A percentile compares a stretch with the other conserved stretches of the same genome.
phyloP scores from a whole-genome alignment of 108 stramenopile genomes.

The Nitzschia inconspicua region DNA sequence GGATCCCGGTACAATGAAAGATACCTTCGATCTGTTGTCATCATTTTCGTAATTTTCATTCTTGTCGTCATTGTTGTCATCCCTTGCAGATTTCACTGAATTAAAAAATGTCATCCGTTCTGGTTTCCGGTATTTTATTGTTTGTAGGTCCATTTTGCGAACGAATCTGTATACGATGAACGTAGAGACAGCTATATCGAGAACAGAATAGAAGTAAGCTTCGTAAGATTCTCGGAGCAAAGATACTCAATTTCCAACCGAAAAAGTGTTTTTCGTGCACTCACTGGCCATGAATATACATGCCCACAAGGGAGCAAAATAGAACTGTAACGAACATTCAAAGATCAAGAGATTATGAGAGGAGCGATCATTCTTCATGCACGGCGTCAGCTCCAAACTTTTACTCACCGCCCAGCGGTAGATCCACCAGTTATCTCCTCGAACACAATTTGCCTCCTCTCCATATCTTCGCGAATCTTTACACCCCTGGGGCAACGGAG shows the following conservation, averaged over 20 bases:
- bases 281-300: slow-evolving; percentile 7
- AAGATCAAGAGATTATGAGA: too few relatives aligned
- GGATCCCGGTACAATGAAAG: too few relatives aligned
- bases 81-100: neutral
- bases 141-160: neutral
- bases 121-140: slow-evolving; percentile 3
- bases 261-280: too few relatives aligned
- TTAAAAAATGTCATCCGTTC: neutral
- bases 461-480: slow-evolving; percentile 1
- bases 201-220: neutral
- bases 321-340: too few relatives aligned
- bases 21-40: too few relatives aligned
- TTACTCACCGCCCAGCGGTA: slow-evolving; percentile 36
- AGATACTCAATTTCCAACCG: too few relatives aligned
- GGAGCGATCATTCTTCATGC: too few relatives aligned
- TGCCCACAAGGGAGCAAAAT: slow-evolving; percentile 1
- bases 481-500: slow-evolving; percentile 36
- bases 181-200: neutral
- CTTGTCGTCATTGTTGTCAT: too few relatives aligned
- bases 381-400: too few relatives aligned
- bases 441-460: slow-evolving; percentile 20
- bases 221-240: too few relatives aligned
- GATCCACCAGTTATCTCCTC: slow-evolving; percentile 39
- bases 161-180: neutral
- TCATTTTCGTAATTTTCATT: too few relatives aligned